phyloP scores from a whole-genome alignment of 805 yeast species.

The Candida coleopterorum region DNA sequence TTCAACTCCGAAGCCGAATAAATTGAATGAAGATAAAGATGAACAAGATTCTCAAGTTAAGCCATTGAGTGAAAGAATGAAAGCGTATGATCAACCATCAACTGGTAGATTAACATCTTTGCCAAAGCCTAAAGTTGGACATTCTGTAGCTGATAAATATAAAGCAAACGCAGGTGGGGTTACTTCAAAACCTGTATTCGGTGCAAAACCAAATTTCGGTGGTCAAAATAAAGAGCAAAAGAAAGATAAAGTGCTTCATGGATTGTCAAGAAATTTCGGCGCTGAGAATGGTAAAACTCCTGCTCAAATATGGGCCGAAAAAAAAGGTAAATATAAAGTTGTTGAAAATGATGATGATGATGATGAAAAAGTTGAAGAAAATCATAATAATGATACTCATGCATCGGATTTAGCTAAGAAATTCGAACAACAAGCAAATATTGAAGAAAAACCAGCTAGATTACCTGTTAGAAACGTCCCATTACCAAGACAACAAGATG shows the following conservation, averaged over 20 bases:
- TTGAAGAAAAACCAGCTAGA: slow-evolving; percentile 11
- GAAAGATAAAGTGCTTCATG: slow-evolving; percentile 49
- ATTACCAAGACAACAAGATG: slow-evolving; percentile 7
- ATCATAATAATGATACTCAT: slow-evolving; percentile 7
- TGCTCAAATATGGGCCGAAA: slow-evolving; percentile 94
- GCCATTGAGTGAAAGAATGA: slow-evolving; percentile 41
- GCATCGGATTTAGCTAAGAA: slow-evolving; percentile 14
- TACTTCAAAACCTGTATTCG: slow-evolving; percentile 21
- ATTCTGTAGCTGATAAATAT: slow-evolving; percentile 49
- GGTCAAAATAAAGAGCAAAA: slow-evolving; percentile 22
- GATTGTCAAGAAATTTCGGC: slow-evolving; percentile 58
- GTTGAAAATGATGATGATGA: slow-evolving; percentile 25
- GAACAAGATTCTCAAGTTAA: slow-evolving; percentile 47
- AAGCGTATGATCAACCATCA: slow-evolving; percentile 33
- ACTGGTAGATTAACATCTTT: slow-evolving; percentile 47
- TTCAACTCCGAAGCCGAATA: slow-evolving; percentile 32
- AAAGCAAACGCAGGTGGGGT: slow-evolving; percentile 29
- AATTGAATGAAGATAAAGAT: slow-evolving; percentile 17
- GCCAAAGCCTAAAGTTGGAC: slow-evolving; percentile 56
- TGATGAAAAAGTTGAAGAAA: slow-evolving; percentile 7
- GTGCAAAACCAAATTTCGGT: slow-evolving; percentile 35
- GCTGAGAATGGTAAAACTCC: slow-evolving; percentile 81
- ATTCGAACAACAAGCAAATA: slow-evolving; percentile 14
- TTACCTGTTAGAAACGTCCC: slow-evolving; percentile 8
- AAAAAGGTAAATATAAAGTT: slow-evolving; percentile 60